Evolutionary conservation across 768 basidiomycete genomes (phyloP).

Genomic region (Boletus reticuloceps): DNA sequence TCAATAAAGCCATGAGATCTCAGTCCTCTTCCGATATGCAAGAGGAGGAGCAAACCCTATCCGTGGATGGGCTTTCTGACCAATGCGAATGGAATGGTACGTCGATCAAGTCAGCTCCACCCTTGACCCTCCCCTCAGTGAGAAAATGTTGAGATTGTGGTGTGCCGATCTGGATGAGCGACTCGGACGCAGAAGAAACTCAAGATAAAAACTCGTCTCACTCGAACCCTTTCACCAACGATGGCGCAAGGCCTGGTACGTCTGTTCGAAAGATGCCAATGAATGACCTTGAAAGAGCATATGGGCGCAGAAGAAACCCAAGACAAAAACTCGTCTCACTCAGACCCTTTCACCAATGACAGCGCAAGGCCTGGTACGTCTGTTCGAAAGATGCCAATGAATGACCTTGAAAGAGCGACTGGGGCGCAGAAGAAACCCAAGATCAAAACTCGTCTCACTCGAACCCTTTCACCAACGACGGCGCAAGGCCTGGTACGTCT

Average conservation of each 20-base stretch:
- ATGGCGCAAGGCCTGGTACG: neutral
- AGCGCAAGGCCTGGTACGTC: neutral
- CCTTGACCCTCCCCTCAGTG: too few species aligned
- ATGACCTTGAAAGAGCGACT: neutral
- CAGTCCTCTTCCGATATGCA: too few species aligned
- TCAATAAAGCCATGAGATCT: too few species aligned
- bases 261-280: neutral
- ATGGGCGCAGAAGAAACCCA: neutral
- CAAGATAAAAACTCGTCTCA: neutral
- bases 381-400: neutral
- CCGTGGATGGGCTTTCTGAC: too few species aligned
- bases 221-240: neutral
- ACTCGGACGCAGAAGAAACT: too few species aligned
- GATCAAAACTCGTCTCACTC: neutral
- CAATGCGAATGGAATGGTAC: too few species aligned
- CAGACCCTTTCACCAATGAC: neutral
- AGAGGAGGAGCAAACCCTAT: too few species aligned
- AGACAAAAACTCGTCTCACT: neutral
- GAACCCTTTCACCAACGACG: neutral
- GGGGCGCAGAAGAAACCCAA: neutral
- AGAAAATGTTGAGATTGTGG: too few species aligned
- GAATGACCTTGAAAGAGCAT: neutral
- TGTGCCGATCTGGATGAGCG: too few species aligned
- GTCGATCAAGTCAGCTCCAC: too few species aligned
- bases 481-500: neutral